Evolutionary conservation across 2,329 filamentous ascomycete species (phyloP), one percentile per base, ranked within the genome.

Genomic region (Penicillium sp.): DNA sequence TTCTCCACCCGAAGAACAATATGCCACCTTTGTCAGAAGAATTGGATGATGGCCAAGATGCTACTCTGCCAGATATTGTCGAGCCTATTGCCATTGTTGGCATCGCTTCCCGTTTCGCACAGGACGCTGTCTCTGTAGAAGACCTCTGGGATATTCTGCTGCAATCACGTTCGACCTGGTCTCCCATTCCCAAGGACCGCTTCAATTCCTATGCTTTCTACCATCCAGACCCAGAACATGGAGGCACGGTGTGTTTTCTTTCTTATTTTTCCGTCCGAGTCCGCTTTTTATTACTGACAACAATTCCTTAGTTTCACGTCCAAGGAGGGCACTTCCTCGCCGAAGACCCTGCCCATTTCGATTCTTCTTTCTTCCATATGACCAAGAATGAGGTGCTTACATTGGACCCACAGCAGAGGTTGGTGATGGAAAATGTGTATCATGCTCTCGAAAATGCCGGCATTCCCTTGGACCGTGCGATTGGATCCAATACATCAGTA

Each of bases 81-180:
- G 64, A 67, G 40, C 61, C 64, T 3, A 64, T 68, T 46, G 72
- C 71, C 9, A 67, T 76, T 9, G 56, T 76, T n/a, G 73, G 73
- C 2, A 56, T 64, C 29, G 68, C 63, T 10, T 61, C 61, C 13
- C 64, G 62, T 0, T 64, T 71, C 42, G 61, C 70, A 2, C 65
- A 70, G 6, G 59, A 70, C n/a, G 71, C 68, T 18, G 58, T 59
- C 9, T 63, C 62, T 0, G 58, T 64, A 1, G 66, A 72, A 37
- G 57, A 62, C 6, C 60, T 74, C 24, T 73, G 69, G 68, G 62
- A 71, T 26, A 54, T 69, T 43, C 55, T 73, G 44, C 49, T 70
- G 27, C 54, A 64, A 21, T 64, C 56, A 12, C 62, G 68, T 10
- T 64, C 65, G 7, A 64, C 67, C 1, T 65, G 58, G 56, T 63